These are phyloP conservation scores for Suhomyces taliae DNA, from an alignment of 1,139 yeast genomes.

Conservation along the genomic window DNA sequence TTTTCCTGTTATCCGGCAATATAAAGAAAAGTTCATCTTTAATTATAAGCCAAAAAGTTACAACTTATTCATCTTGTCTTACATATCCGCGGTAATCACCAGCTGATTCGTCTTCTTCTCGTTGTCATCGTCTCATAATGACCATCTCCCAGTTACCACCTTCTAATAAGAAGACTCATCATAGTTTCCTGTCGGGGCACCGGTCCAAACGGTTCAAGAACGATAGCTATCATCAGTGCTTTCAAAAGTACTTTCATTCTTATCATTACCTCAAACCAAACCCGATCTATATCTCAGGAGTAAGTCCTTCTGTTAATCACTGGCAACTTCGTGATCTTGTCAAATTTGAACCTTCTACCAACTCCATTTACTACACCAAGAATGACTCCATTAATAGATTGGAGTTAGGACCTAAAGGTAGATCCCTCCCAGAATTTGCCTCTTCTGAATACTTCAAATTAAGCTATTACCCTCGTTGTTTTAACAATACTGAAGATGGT, in stretches of 20 bases:
- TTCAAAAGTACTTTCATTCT: conserved; percentile 48
- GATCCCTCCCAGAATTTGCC: background rate
- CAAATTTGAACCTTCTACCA: conserved; percentile 37
- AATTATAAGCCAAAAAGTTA: too few relatives aligned
- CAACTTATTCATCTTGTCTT: too few relatives aligned
- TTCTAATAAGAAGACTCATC: conserved; percentile 4
- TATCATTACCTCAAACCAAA: conserved; percentile 39
- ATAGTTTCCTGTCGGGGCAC: background rate
- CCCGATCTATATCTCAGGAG: conserved; percentile 36
- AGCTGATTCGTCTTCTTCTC: too few relatives aligned
- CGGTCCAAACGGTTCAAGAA: conserved; percentile 6
- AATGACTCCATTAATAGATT: conserved; percentile 31
- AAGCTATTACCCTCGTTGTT: conserved; percentile 63
- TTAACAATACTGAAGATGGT: conserved; percentile 59
- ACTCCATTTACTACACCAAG: conserved; percentile 35
- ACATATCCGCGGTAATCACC: too few relatives aligned
- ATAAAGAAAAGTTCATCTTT: too few relatives aligned
- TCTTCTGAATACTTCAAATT: conserved; percentile 44
- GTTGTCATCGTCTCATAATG: conserved; percentile 9
- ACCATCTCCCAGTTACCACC: conserved; percentile 7
- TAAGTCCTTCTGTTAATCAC: conserved; percentile 51
- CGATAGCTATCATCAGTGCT: conserved; percentile 32
- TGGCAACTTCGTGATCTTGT: conserved; percentile 88
- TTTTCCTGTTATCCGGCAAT: too few relatives aligned
- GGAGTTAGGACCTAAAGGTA: conserved; percentile 18